Conservation (phyloP, 1,284 basidiomycete genomes). For the Cutaneotrichosporon cutaneum region DNA sequence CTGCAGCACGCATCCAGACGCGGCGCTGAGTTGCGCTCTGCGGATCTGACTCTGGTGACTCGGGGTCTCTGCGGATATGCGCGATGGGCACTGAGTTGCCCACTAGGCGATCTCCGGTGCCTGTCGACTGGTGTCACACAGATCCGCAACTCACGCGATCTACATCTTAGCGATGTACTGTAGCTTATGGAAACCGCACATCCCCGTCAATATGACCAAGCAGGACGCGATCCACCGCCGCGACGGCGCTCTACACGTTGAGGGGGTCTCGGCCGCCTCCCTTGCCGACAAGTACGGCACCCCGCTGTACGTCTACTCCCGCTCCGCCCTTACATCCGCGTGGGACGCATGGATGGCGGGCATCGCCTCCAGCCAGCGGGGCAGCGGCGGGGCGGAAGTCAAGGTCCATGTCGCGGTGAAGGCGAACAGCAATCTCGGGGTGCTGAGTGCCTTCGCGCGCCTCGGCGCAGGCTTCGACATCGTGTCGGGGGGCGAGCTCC, state of each 20-base stretch:
- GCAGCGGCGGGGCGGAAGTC: neutral
- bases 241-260: conserved; percentile 12
- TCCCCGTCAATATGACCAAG: neutral
- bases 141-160: too few relatives aligned
- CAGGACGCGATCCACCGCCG: conserved; percentile 9
- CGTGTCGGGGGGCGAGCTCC: conserved; percentile 16
- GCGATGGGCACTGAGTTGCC: too few relatives aligned
- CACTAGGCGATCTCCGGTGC: too few relatives aligned
- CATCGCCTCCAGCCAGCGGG: neutral
- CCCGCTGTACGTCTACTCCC: conserved; percentile 22
- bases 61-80: too few relatives aligned
- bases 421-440: conserved; percentile 21
- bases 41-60: too few relatives aligned
- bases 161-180: too few relatives aligned
- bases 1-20: too few relatives aligned
- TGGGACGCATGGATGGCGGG: conserved; percentile 7
- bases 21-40: too few relatives aligned
- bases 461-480: conserved; percentile 20
- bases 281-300: conserved; percentile 13
- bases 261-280: conserved; percentile 8
- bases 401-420: conserved; percentile 19
- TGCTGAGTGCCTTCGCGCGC: conserved; percentile 13
- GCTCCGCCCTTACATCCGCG: conserved; percentile 6
- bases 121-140: too few relatives aligned
- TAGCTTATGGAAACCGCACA: too few relatives aligned